These are phyloP conservation scores for Persicaria tinctoria DNA, from an alignment of 148 eudicot genomes.

Conservation along the genomic window DNA sequence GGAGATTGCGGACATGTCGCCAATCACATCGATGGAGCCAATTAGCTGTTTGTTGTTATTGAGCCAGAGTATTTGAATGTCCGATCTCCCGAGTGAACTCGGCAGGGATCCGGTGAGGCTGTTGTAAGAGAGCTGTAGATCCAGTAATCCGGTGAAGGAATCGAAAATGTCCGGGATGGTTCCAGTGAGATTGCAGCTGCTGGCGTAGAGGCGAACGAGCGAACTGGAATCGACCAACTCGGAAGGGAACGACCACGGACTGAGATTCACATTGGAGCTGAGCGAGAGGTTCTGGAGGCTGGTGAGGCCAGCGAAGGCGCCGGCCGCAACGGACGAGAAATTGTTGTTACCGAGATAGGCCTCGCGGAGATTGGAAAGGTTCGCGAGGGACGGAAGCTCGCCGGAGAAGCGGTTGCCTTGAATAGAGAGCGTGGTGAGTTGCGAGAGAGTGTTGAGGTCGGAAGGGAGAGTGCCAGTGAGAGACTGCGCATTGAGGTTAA, in stretches of 20 bases:
- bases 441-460: conserved; percentile 38
- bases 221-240: conserved; percentile 27
- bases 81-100: conserved; percentile 22
- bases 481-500: conserved; percentile 35
- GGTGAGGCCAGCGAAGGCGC: conserved; percentile 41
- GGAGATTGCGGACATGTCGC: conserved; percentile 27
- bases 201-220: conserved; percentile 30
- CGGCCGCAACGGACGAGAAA: conserved; percentile 33
- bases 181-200: conserved; percentile 30
- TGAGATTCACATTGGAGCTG: conserved; percentile 25
- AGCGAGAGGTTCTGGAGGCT: conserved; percentile 33
- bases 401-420: conserved; percentile 54
- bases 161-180: conserved; percentile 50
- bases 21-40: conserved; percentile 35
- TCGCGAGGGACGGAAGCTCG: conserved; percentile 43
- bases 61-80: conserved; percentile 37
- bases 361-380: conserved; percentile 27
- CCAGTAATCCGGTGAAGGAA: conserved; percentile 28
- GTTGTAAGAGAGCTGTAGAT: conserved; percentile 43
- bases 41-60: conserved; percentile 41
- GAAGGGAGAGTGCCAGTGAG: conserved; percentile 48
- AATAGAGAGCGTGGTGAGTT: conserved; percentile 38
- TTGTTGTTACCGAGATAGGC: conserved; percentile 36
- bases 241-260: conserved; percentile 42
- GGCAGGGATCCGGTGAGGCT: conserved; percentile 48